Base-by-base conservation (phyloP, 75 land plant species). In the Larix kaempferi region DNA sequence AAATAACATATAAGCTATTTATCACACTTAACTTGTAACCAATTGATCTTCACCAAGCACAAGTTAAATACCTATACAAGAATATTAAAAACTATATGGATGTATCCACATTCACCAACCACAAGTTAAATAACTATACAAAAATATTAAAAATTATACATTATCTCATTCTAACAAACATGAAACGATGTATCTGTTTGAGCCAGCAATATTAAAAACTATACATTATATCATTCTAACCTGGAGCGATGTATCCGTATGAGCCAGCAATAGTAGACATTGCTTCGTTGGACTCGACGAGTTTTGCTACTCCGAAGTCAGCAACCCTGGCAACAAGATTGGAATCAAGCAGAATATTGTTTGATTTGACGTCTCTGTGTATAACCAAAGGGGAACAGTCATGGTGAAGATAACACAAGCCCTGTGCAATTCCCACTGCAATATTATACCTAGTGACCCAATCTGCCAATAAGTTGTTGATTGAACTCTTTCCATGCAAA, bases 241-340 rank as follows among this genome's bases (percentile, higher is more conserved):
- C 97, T 58, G 95, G 97, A 80, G 97, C 97, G 19, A 94, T 94
- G 88, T 94, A 94, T 66, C 97, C 97, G 54, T 83, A 86, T 6
- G 97, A 91, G 26, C 97, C 97, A 49, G 92, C 94, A 11, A 94
- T 88, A 78, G 88, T 81, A 6, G 97, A 88, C 76, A 90, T 85
- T 19, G 89, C 81, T 81, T 92, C 89, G 25, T 94, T 82, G 83
- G 84, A 87, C 79, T 80, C 57, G 6, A 88, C 8, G 67, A 84
- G 80, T 82, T 82, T 84, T 23, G 97, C 97, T 26, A 94, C 78
- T 52, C 97, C 97, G 63, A 94, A 90, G 80, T 94, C 97, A 21
- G 91, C 94, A 15, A 94, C 78, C 69, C 90, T 80, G 29, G 97
- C 90, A 55, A 92, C 91, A 17, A 90, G 85, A 73, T 87, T 83